Base-by-base conservation (phyloP, 352 stramenopile species). In the Pilasporangium apinafurcum region DNA sequence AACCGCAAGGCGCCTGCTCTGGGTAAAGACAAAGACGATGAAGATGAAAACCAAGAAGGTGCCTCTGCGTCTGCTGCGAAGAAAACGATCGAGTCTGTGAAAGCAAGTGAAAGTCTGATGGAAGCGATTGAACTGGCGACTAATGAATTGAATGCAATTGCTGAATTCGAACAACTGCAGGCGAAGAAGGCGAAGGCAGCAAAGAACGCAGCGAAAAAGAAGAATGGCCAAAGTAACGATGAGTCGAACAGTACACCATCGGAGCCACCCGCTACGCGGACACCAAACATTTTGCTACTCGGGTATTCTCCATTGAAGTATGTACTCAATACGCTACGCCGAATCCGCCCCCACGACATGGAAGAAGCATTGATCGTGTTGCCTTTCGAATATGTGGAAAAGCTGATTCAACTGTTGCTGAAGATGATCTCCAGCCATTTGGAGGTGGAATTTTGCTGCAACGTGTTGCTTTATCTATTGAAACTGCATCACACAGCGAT, bases 281-380 rank as follows among this genome's bases (percentile, higher is more conserved):
- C 76, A 37, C 75, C 82, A 17, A 98, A 98, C 67, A 92, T 96
- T 49, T 54, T 98, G 53, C 65, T 99, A 36, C 73, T 99, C 25
- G 91, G 91, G 9, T 96, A 98, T 70, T 83, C 95, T 26, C 94
- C 96, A 21, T 62, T 93, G 14, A 83, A 92, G 49, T 98, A 98
- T 66, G 63, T 98, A 14, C 69, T 98, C 26, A 86, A 96, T 67
- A 89, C 93, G 42, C 63, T 99, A 31, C 90, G 78, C 13, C 71
- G 78, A 22, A 89, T 99, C 49, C 95, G 92, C 39, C 80, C 85
- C 34, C 76, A 95, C 37, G 95, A 99, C 47, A 83, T 99, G 58
- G 96, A 99, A 60, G 92, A 98, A 52, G 95, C 94, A 26, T 65
- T 99, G 30, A 86, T 99, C 40, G 83, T 99, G 40, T 68, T 99